phyloP scores from a whole-genome alignment of 805 yeast species.

The Peterozyma xylosa region DNA sequence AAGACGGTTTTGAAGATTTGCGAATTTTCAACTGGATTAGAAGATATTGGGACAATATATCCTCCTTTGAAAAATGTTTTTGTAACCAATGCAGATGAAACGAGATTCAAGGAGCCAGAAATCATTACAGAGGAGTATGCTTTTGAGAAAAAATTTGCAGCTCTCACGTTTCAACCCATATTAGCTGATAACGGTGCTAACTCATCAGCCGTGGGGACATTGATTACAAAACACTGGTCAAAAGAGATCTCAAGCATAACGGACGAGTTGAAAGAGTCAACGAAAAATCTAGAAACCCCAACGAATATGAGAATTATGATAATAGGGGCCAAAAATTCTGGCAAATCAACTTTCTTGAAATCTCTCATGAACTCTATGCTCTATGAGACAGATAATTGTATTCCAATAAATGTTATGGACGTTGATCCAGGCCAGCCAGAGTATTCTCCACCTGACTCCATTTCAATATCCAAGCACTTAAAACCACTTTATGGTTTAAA shows the following conservation, averaged over 20 bases:
- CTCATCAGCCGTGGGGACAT: conserved; percentile 15
- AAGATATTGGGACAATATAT: conserved; percentile 30
- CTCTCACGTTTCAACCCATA: conserved; percentile 31
- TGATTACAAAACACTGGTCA: conserved; percentile 20
- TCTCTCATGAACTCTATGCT: conserved; percentile 43
- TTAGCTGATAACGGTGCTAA: conserved; percentile 19
- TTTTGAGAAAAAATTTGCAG: conserved; percentile 18
- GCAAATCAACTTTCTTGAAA: conserved; percentile 69
- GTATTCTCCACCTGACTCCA: conserved; percentile 61
- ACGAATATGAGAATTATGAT: conserved; percentile 26
- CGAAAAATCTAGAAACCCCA: neutral
- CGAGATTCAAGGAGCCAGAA: conserved; percentile 13
- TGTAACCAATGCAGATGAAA: neutral
- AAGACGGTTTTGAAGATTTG: conserved; percentile 33
- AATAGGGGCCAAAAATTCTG: conserved; percentile 68
- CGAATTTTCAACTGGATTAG: conserved; percentile 35
- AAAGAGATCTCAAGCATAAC: conserved; percentile 10
- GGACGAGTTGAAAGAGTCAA: conserved; percentile 6
- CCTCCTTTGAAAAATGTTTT: conserved; percentile 39
- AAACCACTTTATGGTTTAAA: conserved; percentile 30
- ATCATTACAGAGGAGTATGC: conserved; percentile 12
- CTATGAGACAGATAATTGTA: conserved; percentile 11
- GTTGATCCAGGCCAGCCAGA: conserved; percentile 90
- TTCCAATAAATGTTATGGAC: conserved; percentile 49
- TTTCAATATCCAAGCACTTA: conserved; percentile 41